Evolutionary conservation across 2,329 filamentous ascomycete species (phyloP), one percentile per base, ranked within the genome.

Genomic region (Fusarium sp.): DNA sequence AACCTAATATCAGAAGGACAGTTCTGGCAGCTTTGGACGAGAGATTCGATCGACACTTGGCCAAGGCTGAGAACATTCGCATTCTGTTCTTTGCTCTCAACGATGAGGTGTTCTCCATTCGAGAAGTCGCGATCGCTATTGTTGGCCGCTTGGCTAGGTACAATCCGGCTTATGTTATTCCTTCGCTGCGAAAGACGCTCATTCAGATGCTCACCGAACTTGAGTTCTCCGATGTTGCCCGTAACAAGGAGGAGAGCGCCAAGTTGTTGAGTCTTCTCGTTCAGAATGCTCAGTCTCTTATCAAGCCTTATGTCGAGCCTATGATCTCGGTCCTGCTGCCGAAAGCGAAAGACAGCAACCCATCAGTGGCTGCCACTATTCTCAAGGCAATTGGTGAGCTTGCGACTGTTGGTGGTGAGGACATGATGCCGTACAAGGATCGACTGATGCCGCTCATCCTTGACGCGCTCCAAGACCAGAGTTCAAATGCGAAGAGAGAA

Each of bases 111-210:
- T 99, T 98, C 70, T 86, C 90, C 4, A 97, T 98, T 63, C 88
- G 97, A 74, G 94, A 99, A 81, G 95, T 96, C 28, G 93, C 96
- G 11, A 98, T 99, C 75, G 91, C 93, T 19, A 98, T 99, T 70
- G 97, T 99, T 74, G 97, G 96, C 31, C 93, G 97, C 14, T 84
- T 99, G 59, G 97, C 96, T 1, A 88, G 89, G 54, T 91, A 94
- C 70, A 99, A 99, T 71, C 97, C 96, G 2, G 97, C 97, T 61
- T 99, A 99, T 79, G 94, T 99, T 71, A 97, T 99, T 75, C 96
- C 97, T 3, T 97, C 96, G 0, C 81, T 99, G 41, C 91, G 96
- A 67, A 99, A 99, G 80, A 92, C 97, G 8, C 88, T 99, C 26
- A 94, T 99, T 62, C 97, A 99, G 80, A 90, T 99, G 79, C 86